Evolutionary conservation across 306 rosid genomes (phyloP).

Genomic region (Sophora flavescens): DNA sequence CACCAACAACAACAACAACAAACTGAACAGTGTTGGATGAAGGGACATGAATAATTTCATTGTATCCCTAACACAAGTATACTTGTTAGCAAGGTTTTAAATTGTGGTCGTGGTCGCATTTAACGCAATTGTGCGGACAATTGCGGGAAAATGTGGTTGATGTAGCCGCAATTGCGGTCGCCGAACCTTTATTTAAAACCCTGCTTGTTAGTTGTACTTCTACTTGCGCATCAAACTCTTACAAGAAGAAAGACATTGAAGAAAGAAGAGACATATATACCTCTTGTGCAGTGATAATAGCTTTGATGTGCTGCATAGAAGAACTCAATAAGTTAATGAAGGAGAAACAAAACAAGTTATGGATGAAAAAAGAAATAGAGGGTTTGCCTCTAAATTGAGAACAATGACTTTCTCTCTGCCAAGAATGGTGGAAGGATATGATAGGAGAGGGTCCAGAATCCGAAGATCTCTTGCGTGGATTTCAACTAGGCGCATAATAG

Average conservation of each 20-base stretch:
- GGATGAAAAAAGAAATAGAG: not conserved
- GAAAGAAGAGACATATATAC: slow-evolving; percentile 42
- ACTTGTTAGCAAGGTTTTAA: no score
- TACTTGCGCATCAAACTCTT: not conserved
- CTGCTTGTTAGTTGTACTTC: not conserved
- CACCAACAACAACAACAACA: not conserved
- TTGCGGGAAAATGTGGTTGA: no score
- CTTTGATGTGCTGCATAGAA: slow-evolving; percentile 80
- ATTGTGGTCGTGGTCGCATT: no score
- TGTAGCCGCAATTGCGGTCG: no score
- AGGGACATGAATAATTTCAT: no score
- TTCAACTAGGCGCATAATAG: slow-evolving; percentile 74
- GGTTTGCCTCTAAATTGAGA: slow-evolving; percentile 79
- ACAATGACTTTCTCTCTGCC: slow-evolving; percentile 87
- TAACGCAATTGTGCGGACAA: no score
- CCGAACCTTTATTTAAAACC: no score
- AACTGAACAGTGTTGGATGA: not conserved
- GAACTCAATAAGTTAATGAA: not conserved
- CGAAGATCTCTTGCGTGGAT: slow-evolving; percentile 88
- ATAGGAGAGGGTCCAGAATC: slow-evolving; percentile 76
- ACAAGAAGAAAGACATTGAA: not conserved
- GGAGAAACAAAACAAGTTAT: not conserved
- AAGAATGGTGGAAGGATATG: slow-evolving; percentile 79
- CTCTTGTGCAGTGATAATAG: slow-evolving; percentile 85
- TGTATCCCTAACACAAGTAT: no score